Base-by-base conservation (phyloP, 2,329 filamentous ascomycete species). In the Fusarium fujikuroi region DNA sequence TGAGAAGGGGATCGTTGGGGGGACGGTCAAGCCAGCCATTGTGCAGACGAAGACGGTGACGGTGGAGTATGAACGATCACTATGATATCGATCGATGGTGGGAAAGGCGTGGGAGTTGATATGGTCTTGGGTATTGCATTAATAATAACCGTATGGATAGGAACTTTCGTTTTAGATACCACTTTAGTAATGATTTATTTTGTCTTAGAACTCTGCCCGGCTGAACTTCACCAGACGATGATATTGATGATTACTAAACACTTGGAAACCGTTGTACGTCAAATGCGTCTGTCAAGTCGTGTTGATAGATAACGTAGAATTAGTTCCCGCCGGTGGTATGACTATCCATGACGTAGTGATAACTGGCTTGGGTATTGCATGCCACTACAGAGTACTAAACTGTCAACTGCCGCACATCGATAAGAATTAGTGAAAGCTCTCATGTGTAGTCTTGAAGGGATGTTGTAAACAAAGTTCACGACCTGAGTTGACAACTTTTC, bases 21-120 rank as follows among this genome's bases (percentile, higher is more conserved):
- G 58, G 1, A 50, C 64, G 16, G 21, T 23, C 15, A 74, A 59
- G 8, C 75, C 61, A 23, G 66, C 73, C 4, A 77, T 76, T 44
- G n/a, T 77, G 23, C 75, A 77, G 57, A 76, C 71, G 7, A 77
- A 60, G 36, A 77, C 75, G 11, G 73, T 77, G 9, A 76, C 71
- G 4, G 73, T 77, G 9, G 69, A 77, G 54, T 76, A 75, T n/a
- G 69, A 66, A 12, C 40, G 42, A 11, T 37, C 50, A 30, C 25
- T 54, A 36, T 54, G 61, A 66, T 15, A 37, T 23, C 44, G 50
- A 37, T 32, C 43, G 50, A 64, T 8, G 40, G 25, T 32, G 6
- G 5, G 21, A 32, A 39, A 60, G 42, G 25, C 12, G 7, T 30
- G 18, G 36, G 23, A 32, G 36, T 47, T 37, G 42, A 46, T 25